Conservation (phyloP, 179 eudicot species). For the Spergularia azorica region DNA sequence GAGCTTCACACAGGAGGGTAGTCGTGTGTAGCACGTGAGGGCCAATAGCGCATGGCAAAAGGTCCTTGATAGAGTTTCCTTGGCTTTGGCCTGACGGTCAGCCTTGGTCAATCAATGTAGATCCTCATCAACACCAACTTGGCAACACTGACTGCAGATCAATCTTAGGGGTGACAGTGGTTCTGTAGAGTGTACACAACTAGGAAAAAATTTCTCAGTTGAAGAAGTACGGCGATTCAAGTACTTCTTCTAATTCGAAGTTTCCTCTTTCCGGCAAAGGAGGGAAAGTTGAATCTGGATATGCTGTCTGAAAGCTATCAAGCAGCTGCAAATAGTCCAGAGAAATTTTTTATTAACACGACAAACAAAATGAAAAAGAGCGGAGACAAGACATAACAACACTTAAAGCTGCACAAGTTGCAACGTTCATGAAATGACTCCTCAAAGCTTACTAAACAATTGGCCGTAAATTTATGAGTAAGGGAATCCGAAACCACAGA, state of each 20-base stretch:
- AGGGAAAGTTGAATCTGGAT: conserved; percentile 65
- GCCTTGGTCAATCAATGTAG: neutral
- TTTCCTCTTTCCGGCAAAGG: conserved; percentile 73
- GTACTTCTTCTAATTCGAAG: conserved; percentile 62
- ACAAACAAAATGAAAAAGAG: neutral
- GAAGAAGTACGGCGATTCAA: conserved; percentile 80
- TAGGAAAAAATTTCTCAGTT: conserved; percentile 40
- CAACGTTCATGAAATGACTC: too few relatives aligned
- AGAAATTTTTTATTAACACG: too few relatives aligned
- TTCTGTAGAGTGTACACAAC: neutral
- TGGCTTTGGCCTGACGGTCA: conserved; percentile 6
- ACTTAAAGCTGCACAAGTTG: too few relatives aligned
- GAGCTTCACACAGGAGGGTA: neutral
- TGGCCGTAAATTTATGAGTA: neutral
- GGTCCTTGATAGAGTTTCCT: conserved; percentile 15
- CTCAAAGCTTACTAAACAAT: too few relatives aligned
- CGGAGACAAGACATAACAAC: neutral
- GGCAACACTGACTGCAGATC: neutral
- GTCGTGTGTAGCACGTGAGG: neutral
- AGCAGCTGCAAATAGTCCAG: conserved; percentile 53
- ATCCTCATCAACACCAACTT: neutral
- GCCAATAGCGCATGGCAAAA: neutral
- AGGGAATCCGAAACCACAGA: neutral
- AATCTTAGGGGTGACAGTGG: neutral
- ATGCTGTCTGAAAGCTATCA: conserved; percentile 62